Evolutionary conservation across 371 early-diverging fungal species (phyloP).

Genomic region (Mucor ambiguus): DNA sequence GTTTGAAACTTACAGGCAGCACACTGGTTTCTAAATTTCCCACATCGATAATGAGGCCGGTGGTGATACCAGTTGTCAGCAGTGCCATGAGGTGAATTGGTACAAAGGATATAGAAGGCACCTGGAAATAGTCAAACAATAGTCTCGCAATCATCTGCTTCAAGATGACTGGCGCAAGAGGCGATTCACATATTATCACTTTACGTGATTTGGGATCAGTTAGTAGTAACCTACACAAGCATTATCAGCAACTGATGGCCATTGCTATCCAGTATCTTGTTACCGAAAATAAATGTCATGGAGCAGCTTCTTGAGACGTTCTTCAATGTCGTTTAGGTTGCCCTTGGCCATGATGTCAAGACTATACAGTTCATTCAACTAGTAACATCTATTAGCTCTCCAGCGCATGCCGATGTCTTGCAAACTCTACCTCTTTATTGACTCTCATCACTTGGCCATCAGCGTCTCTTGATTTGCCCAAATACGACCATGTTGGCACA

Average conservation of each 20-base stretch:
- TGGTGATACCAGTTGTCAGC: slow-evolving; percentile 76
- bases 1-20: slow-evolving; percentile 66
- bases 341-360: slow-evolving; percentile 54
- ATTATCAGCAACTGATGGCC: neutral
- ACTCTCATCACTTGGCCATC: slow-evolving; percentile 53
- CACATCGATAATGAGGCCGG: slow-evolving; percentile 86
- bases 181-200: slow-evolving; percentile 85
- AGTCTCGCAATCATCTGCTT: slow-evolving; percentile 73
- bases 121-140: slow-evolving; percentile 80
- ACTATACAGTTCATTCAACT: slow-evolving; percentile 53
- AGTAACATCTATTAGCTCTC: neutral
- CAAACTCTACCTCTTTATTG: slow-evolving; percentile 39
- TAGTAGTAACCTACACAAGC: slow-evolving; percentile 59
- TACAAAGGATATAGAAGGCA: slow-evolving; percentile 83
- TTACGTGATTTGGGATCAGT: slow-evolving; percentile 86
- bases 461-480: slow-evolving; percentile 26
- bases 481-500: slow-evolving; percentile 55
- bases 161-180: slow-evolving; percentile 72
- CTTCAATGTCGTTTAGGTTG: slow-evolving; percentile 39
- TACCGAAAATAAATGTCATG: slow-evolving; percentile 54
- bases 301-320: slow-evolving; percentile 40
- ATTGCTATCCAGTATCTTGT: neutral
- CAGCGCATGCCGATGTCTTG: neutral
- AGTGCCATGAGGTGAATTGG: slow-evolving; percentile 77
- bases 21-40: slow-evolving; percentile 79